A percentile compares a stretch with the other conserved stretches of the same genome.
These are phyloP conservation scores for Ganoderma multipileum DNA, from an alignment of 1,284 basidiomycete species.

Conservation along the genomic window DNA sequence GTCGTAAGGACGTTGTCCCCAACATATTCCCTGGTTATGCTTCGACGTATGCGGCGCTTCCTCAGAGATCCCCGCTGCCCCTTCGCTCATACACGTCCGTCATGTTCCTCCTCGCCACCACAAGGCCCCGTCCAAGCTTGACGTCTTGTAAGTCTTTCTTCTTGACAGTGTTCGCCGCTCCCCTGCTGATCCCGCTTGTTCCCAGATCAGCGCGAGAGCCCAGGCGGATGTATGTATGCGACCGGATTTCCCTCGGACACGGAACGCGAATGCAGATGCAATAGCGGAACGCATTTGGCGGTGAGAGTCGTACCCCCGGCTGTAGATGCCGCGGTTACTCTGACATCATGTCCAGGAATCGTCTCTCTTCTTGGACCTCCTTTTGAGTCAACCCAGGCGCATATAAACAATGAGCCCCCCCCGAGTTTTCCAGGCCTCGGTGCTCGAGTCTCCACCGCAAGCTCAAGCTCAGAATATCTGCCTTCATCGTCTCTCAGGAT, in stretches of 20 bases:
- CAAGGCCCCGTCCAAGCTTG: not conserved
- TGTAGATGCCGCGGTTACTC: not conserved
- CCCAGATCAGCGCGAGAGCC: constrained; percentile 5
- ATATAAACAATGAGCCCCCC: not conserved
- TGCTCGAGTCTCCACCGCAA: not conserved
- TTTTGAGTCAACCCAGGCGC: not conserved
- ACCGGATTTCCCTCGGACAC: not conserved
- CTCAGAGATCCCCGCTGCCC: constrained; percentile 6
- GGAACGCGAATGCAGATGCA: not conserved
- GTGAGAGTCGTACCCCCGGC: not conserved
- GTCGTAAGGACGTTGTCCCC: not conserved
- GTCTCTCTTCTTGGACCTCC: not conserved
- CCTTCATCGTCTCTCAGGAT: not conserved
- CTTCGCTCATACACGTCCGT: constrained; percentile 7
- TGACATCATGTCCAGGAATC: not conserved
- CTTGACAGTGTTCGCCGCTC: constrained; percentile 1
- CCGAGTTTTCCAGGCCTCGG: not conserved
- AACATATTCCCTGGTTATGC: no score
- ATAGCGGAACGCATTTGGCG: not conserved
- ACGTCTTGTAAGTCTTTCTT: not conserved
- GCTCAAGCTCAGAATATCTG: not conserved
- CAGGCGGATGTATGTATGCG: not conserved
- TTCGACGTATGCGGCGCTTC: not conserved
- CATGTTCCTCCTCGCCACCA: constrained; percentile 1
- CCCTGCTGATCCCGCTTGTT: constrained; percentile 4